Conservation (phyloP, 305 asterid genomes). For the Ilex paraguariensis region DNA sequence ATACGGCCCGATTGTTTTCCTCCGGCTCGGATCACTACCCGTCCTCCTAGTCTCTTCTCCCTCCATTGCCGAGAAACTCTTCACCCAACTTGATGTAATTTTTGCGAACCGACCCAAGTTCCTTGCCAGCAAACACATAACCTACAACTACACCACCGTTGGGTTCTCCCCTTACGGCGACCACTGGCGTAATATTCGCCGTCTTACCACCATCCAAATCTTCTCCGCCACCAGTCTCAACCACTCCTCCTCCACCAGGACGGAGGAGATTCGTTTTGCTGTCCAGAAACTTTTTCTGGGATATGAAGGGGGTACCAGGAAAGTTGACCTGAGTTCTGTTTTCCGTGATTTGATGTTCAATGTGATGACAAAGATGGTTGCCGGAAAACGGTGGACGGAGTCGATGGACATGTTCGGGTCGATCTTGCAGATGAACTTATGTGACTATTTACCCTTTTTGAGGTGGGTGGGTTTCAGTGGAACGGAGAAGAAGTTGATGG, state of each 20-base stretch:
- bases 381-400: neutral
- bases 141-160: neutral
- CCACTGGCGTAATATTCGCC: conserved; percentile 2
- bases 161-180: neutral
- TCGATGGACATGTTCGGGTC: neutral
- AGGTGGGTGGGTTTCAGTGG: neutral
- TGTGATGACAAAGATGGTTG: neutral
- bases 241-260: no score
- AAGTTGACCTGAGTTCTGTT: neutral
- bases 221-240: no score
- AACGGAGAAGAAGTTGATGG: neutral
- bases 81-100: neutral
- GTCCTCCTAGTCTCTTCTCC: neutral
- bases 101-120: neutral
- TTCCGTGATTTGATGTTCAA: neutral
- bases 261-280: no score
- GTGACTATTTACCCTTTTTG: neutral
- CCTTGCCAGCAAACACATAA: neutral
- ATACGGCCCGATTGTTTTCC: conserved; percentile 11
- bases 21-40: conserved; percentile 8
- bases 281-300: neutral
- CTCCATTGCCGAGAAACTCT: neutral
- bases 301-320: neutral
- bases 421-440: neutral
- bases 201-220: neutral